Percentiles rank a stretch among this genome's conserved stretches.
Evolutionary conservation across 352 stramenopile species (phyloP).

Genomic region (Pythium sp.): DNA sequence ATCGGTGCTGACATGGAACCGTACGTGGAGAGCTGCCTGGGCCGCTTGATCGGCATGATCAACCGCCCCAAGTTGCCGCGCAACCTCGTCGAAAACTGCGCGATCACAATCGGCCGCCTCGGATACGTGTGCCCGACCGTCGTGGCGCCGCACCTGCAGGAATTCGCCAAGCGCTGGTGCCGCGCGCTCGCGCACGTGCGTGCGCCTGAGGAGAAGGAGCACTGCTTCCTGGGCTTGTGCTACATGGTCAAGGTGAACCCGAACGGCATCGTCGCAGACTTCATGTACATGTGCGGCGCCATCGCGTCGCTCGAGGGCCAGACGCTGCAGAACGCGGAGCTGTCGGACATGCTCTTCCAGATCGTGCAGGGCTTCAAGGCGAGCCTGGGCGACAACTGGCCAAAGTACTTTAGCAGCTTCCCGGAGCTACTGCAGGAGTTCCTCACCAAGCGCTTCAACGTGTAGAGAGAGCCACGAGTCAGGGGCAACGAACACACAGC

Average conservation of each 20-base stretch:
- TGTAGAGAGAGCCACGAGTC: slow-evolving; percentile 33
- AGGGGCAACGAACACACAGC: neutral
- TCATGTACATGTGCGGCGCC: slow-evolving; percentile 89
- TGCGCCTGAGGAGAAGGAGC: slow-evolving; percentile 85
- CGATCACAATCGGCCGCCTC: slow-evolving; percentile 88
- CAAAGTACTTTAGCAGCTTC: slow-evolving; percentile 83
- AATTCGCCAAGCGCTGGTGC: slow-evolving; percentile 90
- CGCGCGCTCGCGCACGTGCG: slow-evolving; percentile 80
- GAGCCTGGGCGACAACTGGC: slow-evolving; percentile 85
- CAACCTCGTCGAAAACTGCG: slow-evolving; percentile 88
- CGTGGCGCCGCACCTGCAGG: slow-evolving; percentile 75
- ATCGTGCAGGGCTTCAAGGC: slow-evolving; percentile 89
- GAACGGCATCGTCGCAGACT: slow-evolving; percentile 83
- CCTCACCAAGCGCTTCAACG: slow-evolving; percentile 76
- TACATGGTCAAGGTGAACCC: slow-evolving; percentile 91
- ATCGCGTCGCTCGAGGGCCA: slow-evolving; percentile 85
- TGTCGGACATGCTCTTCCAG: slow-evolving; percentile 86
- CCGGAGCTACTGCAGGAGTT: slow-evolving; percentile 78
- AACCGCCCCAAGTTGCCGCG: slow-evolving; percentile 84
- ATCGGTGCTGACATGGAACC: slow-evolving; percentile 83
- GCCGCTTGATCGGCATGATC: slow-evolving; percentile 81
- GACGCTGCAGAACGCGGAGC: slow-evolving; percentile 68
- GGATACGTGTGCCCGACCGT: slow-evolving; percentile 83
- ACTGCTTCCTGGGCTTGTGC: slow-evolving; percentile 87
- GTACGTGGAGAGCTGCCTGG: slow-evolving; percentile 72